Conservation (phyloP, 169 alveolate genomes). For the Plasmodium reichenowi region DNA sequence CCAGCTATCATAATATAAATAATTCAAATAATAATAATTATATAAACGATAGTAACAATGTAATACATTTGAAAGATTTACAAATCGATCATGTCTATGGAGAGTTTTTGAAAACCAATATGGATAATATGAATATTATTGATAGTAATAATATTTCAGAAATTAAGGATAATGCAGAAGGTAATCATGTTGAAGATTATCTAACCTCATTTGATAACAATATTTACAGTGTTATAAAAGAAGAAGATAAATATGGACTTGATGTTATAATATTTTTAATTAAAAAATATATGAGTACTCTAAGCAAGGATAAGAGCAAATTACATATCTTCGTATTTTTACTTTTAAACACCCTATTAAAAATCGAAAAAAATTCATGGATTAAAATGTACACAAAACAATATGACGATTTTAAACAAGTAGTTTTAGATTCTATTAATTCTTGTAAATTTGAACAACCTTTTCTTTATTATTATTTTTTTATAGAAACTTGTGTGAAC, state of each 20-base stretch:
- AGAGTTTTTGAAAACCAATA: too few species aligned
- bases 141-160: too few species aligned
- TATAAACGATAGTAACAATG: too few species aligned
- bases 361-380: slow-evolving; percentile 66
- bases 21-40: too few species aligned
- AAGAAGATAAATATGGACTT: slow-evolving; percentile 58
- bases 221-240: slow-evolving; percentile 11
- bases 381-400: slow-evolving; percentile 20
- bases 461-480: slow-evolving; percentile 40
- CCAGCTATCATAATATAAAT: too few species aligned
- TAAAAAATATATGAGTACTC: slow-evolving; percentile 44
- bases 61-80: too few species aligned
- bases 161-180: too few species aligned
- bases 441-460: slow-evolving; percentile 33
- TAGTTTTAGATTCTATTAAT: slow-evolving; percentile 28
- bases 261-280: slow-evolving; percentile 39
- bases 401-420: slow-evolving; percentile 32
- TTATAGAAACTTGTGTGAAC: slow-evolving; percentile 31
- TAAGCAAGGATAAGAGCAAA: slow-evolving; percentile 25
- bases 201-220: not conserved
- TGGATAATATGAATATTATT: too few species aligned
- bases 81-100: too few species aligned
- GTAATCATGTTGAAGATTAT: too few species aligned
- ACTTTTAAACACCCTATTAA: slow-evolving; percentile 39
- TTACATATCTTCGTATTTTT: slow-evolving; percentile 34